phyloP scores from a whole-genome alignment of 2,329 filamentous ascomycete species.

The Colletotrichum kahawae region DNA sequence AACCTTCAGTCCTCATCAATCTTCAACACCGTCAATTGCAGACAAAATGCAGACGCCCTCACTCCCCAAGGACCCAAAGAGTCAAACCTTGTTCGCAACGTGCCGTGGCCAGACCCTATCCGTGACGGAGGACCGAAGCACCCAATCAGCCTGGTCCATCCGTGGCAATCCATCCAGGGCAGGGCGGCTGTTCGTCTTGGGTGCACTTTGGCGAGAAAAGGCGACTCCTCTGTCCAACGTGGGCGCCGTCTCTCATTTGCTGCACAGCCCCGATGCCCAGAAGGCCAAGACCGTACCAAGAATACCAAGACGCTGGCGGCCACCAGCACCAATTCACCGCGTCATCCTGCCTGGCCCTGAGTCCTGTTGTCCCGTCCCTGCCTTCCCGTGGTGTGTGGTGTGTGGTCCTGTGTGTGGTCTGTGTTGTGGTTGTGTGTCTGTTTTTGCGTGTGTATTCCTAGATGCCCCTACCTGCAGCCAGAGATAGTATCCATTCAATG shows the following conservation, averaged over 20 bases:
- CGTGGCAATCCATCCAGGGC: neutral
- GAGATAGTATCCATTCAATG: neutral
- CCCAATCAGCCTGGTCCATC: neutral
- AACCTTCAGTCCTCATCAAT: neutral
- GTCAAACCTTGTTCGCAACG: neutral
- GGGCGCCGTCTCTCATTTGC: slow-evolving; percentile 16
- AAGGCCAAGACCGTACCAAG: slow-evolving; percentile 24
- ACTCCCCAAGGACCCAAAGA: neutral
- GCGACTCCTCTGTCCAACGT: neutral
- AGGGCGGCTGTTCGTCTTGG: neutral
- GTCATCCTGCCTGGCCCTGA: slow-evolving; percentile 10
- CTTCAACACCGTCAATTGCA: neutral
- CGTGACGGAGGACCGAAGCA: neutral
- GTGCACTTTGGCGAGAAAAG: neutral
- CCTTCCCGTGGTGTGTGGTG: neutral
- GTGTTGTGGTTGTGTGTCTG: neutral
- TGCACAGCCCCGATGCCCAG: slow-evolving; percentile 25
- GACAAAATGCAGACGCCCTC: neutral
- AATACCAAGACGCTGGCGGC: slow-evolving; percentile 24
- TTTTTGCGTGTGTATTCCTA: neutral
- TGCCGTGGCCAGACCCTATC: neutral
- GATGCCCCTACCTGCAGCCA: neutral
- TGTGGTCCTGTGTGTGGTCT: neutral
- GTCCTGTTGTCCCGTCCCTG: neutral
- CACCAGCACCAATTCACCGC: slow-evolving; percentile 22